Percentiles rank a stretch among this genome's conserved stretches.
Conservation (phyloP, 305 asterid species). For the Solanum hybrid region DNA sequence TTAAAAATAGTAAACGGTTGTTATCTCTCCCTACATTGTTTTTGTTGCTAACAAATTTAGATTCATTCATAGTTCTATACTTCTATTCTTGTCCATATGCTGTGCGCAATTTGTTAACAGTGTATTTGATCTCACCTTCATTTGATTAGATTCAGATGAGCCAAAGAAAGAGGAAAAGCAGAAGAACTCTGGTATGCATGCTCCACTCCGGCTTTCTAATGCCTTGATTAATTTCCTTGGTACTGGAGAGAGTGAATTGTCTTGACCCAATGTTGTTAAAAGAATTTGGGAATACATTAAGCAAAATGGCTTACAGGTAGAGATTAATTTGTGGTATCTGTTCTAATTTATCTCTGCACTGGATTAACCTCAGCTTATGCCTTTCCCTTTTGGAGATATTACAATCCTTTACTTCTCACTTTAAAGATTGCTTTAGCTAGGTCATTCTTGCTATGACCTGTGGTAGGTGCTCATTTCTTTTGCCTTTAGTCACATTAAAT, state of each 20-base stretch:
- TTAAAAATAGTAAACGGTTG: neutral
- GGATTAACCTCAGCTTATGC: neutral
- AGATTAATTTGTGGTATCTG: neutral
- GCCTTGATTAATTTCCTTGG: constrained; percentile 72
- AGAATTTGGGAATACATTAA: constrained; percentile 87
- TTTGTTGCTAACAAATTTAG: neutral
- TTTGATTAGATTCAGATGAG: constrained; percentile 41
- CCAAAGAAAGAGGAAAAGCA: constrained; percentile 58
- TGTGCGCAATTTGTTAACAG: neutral
- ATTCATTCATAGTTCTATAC: neutral
- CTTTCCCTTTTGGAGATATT: neutral
- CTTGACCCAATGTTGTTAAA: constrained; percentile 65
- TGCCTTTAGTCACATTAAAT: neutral
- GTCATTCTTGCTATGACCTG: neutral
- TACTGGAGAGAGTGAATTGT: constrained; percentile 70
- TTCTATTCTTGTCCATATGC: neutral
- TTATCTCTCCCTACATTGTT: neutral
- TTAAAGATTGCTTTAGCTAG: neutral
- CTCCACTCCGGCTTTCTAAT: constrained; percentile 77
- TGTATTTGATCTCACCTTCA: neutral
- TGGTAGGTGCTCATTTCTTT: neutral
- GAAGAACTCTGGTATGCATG: constrained; percentile 61
- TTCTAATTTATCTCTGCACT: neutral
- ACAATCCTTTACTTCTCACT: neutral
- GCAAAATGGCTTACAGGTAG: constrained; percentile 77